Evolutionary conservation across 116 monocot genomes (phyloP).

Genomic region (Posidonia oceanica): DNA sequence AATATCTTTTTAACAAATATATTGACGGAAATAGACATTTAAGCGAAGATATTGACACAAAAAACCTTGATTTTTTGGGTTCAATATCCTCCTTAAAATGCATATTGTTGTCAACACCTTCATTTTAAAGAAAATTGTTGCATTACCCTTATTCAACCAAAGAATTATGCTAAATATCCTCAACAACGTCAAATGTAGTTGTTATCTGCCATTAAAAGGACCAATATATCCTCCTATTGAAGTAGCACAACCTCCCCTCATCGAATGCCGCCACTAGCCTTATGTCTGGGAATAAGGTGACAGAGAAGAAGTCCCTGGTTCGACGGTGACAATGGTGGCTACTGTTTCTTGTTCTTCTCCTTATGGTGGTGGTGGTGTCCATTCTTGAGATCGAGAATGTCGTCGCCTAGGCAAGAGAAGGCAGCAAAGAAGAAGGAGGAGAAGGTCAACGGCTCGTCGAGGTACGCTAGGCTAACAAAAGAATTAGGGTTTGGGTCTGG

Average conservation of each 20-base stretch:
- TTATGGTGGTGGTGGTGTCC: background rate
- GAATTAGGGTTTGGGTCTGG: background rate
- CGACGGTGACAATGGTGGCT: background rate
- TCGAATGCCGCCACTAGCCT: slow-evolving; percentile 27
- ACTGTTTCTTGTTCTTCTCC: background rate
- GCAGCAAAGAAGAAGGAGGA: background rate
- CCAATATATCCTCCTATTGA: slow-evolving; percentile 51
- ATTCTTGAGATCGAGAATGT: background rate
- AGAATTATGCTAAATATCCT: too few relatives aligned
- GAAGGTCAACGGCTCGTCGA: background rate
- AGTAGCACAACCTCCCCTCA: slow-evolving; percentile 52
- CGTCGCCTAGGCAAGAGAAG: background rate
- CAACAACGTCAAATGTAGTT: too few relatives aligned
- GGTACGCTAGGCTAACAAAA: slow-evolving; percentile 14
- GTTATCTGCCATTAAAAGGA: too few relatives aligned
- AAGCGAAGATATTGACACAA: too few relatives aligned
- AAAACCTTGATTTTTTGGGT: too few relatives aligned
- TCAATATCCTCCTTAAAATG: too few relatives aligned
- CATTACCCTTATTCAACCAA: too few relatives aligned
- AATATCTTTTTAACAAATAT: too few relatives aligned
- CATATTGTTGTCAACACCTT: too few relatives aligned
- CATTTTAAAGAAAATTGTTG: too few relatives aligned
- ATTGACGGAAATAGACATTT: too few relatives aligned
- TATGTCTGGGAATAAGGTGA: slow-evolving; percentile 33
- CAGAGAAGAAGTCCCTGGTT: slow-evolving; percentile 22